Evolutionary conservation across 768 basidiomycete genomes (phyloP).

Genomic region (Tulasnella sp.): DNA sequence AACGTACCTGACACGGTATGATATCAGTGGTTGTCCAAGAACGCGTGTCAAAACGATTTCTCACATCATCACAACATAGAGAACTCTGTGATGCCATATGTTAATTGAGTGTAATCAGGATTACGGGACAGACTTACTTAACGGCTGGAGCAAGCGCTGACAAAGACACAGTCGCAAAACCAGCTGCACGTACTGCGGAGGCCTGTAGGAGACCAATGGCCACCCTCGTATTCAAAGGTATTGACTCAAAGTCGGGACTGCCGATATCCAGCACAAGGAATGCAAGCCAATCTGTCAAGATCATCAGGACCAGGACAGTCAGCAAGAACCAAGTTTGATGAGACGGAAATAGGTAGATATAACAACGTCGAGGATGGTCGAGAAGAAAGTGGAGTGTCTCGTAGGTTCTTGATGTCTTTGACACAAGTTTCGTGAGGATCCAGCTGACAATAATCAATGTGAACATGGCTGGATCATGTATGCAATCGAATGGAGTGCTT

Average conservation of each 20-base stretch:
- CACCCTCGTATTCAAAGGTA: constrained; percentile 60
- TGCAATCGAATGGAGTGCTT: constrained; percentile 23
- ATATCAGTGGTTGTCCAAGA: constrained; percentile 11
- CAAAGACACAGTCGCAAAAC: constrained; percentile 67
- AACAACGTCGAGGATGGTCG: constrained; percentile 86
- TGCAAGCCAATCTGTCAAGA: constrained; percentile 74
- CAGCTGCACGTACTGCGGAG: constrained; percentile 54
- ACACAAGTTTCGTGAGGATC: constrained; percentile 50
- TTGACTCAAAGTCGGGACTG: constrained; percentile 47
- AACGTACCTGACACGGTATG: constrained; percentile 28
- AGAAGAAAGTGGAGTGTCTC: constrained; percentile 86
- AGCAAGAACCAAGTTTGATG: constrained; percentile 91
- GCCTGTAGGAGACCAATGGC: constrained; percentile 68
- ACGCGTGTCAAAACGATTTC: constrained; percentile 64
- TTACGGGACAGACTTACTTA: constrained; percentile 39
- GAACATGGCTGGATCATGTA: constrained; percentile 14
- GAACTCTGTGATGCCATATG: constrained; percentile 37
- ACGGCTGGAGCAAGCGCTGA: constrained; percentile 75
- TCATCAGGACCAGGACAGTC: constrained; percentile 50
- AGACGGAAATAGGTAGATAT: constrained; percentile 79
- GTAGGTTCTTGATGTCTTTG: constrained; percentile 42
- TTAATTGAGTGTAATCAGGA: neutral
- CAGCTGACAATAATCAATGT: too few relatives aligned
- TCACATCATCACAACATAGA: constrained; percentile 93
- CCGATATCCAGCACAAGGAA: constrained; percentile 84